Conservation (phyloP, 352 stramenopile species). For the Aphanomyces euteiches region DNA sequence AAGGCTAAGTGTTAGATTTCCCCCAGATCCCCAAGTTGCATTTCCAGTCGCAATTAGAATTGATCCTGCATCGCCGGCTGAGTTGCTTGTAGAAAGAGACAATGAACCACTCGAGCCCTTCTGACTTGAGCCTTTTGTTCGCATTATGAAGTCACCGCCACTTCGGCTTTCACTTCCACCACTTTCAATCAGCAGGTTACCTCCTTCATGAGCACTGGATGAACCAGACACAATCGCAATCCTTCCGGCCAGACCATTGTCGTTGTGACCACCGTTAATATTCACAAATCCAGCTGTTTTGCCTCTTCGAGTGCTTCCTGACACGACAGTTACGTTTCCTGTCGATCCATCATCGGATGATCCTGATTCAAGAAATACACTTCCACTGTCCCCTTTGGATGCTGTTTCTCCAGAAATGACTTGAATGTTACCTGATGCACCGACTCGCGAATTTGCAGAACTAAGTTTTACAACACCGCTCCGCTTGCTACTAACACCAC, state of each 20-base stretch:
- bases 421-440: background rate
- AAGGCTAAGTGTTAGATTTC: conserved; percentile 33
- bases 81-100: conserved; percentile 25
- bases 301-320: background rate
- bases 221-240: conserved; percentile 34
- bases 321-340: background rate
- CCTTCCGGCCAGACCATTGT: conserved; percentile 33
- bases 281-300: background rate
- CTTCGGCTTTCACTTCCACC: conserved; percentile 30
- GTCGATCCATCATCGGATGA: background rate
- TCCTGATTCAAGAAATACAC: background rate
- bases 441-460: conserved; percentile 31
- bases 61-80: conserved; percentile 27
- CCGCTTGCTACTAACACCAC: conserved; percentile 32
- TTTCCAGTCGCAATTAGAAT: conserved; percentile 31
- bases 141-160: conserved; percentile 25
- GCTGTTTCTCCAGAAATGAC: background rate
- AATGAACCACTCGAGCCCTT: conserved; percentile 29
- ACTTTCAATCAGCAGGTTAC: conserved; percentile 29
- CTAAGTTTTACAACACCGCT: conserved; percentile 31
- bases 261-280: conserved; percentile 21
- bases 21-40: conserved; percentile 32
- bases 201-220: conserved; percentile 30
- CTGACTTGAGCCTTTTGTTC: background rate
- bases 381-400: conserved; percentile 4